Percentiles rank a stretch among this genome's conserved stretches.
phyloP scores from a whole-genome alignment of 2,329 filamentous ascomycete species.

The Talaromyces sp. region DNA sequence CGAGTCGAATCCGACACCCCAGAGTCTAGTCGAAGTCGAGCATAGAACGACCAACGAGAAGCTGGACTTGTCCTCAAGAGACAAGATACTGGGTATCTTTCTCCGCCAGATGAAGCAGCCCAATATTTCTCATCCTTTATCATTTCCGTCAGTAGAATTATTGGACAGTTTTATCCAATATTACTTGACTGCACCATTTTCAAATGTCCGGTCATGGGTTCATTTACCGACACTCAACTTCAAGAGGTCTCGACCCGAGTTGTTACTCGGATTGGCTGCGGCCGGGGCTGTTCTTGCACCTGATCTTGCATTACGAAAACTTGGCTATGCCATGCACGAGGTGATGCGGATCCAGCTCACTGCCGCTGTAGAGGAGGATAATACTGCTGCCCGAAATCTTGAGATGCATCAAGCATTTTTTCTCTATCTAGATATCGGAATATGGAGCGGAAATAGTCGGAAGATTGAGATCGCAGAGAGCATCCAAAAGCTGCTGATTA shows the following conservation, averaged over 20 bases:
- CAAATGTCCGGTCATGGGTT: slow-evolving; percentile 26
- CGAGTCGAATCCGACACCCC: slow-evolving; percentile 4
- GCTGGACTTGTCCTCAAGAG: slow-evolving; percentile 14
- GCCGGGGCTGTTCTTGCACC: slow-evolving; percentile 35
- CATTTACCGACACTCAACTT: slow-evolving; percentile 33
- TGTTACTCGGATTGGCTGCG: slow-evolving; percentile 34
- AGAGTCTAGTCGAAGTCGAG: slow-evolving; percentile 20
- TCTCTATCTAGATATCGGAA: slow-evolving; percentile 32
- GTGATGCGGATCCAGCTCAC: slow-evolving; percentile 26
- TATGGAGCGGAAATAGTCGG: slow-evolving; percentile 39
- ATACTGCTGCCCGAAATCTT: slow-evolving; percentile 30
- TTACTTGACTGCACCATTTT: slow-evolving; percentile 23
- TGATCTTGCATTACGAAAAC: slow-evolving; percentile 31
- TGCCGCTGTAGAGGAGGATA: slow-evolving; percentile 33
- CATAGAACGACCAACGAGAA: slow-evolving; percentile 12
- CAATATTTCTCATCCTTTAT: slow-evolving; percentile 20
- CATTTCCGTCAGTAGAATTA: slow-evolving; percentile 34
- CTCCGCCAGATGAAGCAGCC: slow-evolving; percentile 11
- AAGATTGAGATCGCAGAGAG: slow-evolving; percentile 43
- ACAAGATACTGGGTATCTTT: slow-evolving; percentile 14
- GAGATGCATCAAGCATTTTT: slow-evolving; percentile 34
- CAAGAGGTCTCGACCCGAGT: slow-evolving; percentile 29
- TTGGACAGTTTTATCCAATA: slow-evolving; percentile 34
- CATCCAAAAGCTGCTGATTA: slow-evolving; percentile 35
- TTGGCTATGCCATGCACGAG: slow-evolving; percentile 41